These are phyloP conservation scores for Obelidium mucronatum DNA, from an alignment of 192 early-diverging fungal species.

Conservation along the genomic window DNA sequence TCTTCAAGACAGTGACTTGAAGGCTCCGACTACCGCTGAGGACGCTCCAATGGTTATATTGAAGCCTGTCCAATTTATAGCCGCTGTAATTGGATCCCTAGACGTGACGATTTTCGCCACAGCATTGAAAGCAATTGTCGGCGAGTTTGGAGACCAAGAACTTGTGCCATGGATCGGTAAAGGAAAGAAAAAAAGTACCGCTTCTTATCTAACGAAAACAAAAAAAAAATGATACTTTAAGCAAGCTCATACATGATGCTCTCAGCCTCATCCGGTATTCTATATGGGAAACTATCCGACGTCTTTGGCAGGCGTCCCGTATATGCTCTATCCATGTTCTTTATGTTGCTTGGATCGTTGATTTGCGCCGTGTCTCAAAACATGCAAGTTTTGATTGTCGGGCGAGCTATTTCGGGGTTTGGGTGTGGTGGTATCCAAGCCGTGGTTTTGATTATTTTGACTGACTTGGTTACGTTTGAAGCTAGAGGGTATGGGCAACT, in stretches of 20 bases:
- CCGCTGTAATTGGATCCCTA: too few relatives aligned
- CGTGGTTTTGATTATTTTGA: constrained; percentile 8
- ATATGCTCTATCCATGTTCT: constrained; percentile 68
- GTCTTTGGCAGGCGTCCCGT: constrained; percentile 46
- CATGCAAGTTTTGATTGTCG: constrained; percentile 64
- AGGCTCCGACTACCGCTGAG: too few relatives aligned
- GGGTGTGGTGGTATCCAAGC: constrained; percentile 8
- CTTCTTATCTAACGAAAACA: constrained; percentile 71
- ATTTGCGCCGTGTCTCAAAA: constrained; percentile 57
- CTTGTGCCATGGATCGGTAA: constrained; percentile 84
- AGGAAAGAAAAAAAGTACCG: too few relatives aligned
- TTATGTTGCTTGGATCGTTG: constrained; percentile 79
- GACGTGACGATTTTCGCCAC: constrained; percentile 87
- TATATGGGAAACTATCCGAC: constrained; percentile 35
- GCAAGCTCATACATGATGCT: too few relatives aligned
- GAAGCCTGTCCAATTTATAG: too few relatives aligned
- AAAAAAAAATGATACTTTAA: too few relatives aligned
- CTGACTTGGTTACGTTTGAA: too few relatives aligned
- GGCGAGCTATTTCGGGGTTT: constrained; percentile 51
- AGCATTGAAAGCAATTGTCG: constrained; percentile 71
- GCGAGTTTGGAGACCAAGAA: constrained; percentile 71
- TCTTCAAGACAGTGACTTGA: too few relatives aligned
- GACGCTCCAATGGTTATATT: too few relatives aligned
- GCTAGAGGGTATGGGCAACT: too few relatives aligned
- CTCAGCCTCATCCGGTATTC: too few relatives aligned